Evolutionary conservation across 2,329 filamentous ascomycete species (phyloP).

Genomic region (Corinectria fuckeliana): DNA sequence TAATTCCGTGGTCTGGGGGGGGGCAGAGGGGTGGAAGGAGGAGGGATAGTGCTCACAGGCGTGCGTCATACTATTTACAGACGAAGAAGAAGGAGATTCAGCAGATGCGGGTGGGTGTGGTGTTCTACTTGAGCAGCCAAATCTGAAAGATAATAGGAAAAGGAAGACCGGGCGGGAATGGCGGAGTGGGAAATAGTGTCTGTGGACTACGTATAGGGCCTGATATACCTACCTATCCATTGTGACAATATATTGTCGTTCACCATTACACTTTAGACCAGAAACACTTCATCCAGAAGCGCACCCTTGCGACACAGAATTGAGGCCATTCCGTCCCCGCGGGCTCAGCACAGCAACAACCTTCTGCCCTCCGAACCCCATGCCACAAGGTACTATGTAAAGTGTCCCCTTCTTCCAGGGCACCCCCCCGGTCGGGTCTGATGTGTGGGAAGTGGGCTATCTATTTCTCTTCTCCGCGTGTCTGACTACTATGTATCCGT

Average conservation of each 20-base stretch:
- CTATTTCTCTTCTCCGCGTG: background rate
- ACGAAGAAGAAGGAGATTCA: background rate
- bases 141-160: too few relatives aligned
- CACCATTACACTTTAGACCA: background rate
- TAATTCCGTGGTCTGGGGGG: background rate
- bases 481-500: background rate
- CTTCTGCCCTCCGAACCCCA: constrained; percentile 13
- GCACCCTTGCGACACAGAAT: background rate
- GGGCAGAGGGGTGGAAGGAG: background rate
- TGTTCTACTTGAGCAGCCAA: background rate
- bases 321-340: background rate
- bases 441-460: constrained; percentile 5
- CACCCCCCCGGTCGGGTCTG: constrained; percentile 12
- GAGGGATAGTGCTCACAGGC: too few relatives aligned
- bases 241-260: background rate
- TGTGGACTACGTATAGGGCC: too few relatives aligned
- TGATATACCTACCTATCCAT: too few relatives aligned
- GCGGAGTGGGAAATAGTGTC: too few relatives aligned
- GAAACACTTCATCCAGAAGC: background rate
- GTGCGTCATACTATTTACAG: background rate
- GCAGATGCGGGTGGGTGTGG: background rate
- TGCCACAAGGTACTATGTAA: constrained; percentile 14
- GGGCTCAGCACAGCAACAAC: background rate
- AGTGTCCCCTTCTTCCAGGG: too few relatives aligned
- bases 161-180: background rate